phyloP scores from a whole-genome alignment of 2,329 filamentous ascomycete species.

The Myriosclerotinia duriaeana region DNA sequence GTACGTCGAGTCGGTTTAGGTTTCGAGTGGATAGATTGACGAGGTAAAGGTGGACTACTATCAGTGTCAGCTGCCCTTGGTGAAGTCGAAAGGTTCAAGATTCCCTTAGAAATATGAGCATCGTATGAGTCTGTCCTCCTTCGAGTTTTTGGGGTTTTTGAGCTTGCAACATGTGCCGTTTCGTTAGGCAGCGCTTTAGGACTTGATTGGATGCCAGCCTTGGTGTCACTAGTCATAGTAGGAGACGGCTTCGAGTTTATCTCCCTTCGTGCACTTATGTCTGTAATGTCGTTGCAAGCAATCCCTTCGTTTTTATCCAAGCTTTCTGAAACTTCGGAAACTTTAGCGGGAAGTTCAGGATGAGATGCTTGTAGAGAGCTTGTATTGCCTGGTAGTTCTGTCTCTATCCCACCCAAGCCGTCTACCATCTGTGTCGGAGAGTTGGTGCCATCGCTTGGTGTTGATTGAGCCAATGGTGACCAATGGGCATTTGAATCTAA shows the following conservation, averaged over 20 bases:
- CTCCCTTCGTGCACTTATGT: not conserved
- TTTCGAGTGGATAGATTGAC: slow-evolving; percentile 40
- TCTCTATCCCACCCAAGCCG: not conserved
- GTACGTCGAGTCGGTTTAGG: slow-evolving; percentile 35
- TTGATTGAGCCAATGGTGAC: not conserved
- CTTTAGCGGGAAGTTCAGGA: not conserved
- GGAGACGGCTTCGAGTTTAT: not conserved
- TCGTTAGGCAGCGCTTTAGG: slow-evolving; percentile 24
- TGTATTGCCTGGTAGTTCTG: not conserved
- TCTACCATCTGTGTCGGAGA: slow-evolving; percentile 18
- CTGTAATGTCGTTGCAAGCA: not conserved
- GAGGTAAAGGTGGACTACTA: slow-evolving; percentile 26
- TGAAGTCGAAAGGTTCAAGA: slow-evolving; percentile 31
- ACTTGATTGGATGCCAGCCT: slow-evolving; percentile 7
- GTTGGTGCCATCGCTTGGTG: slow-evolving; percentile 3
- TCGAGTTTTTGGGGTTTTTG: slow-evolving; percentile 12
- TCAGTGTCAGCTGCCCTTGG: slow-evolving; percentile 27
- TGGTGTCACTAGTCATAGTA: slow-evolving; percentile 9
- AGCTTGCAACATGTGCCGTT: slow-evolving; percentile 20
- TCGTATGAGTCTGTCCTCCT: slow-evolving; percentile 31
- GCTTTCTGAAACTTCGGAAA: not conserved
- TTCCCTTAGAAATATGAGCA: slow-evolving; percentile 35
- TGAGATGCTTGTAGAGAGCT: not conserved
- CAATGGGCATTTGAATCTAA: not conserved
- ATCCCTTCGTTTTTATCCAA: not conserved